Percentiles rank a stretch among this genome's conserved stretches.
Evolutionary conservation across 2,329 filamentous ascomycete species (phyloP).

Genomic region (Podosphaera fusca): DNA sequence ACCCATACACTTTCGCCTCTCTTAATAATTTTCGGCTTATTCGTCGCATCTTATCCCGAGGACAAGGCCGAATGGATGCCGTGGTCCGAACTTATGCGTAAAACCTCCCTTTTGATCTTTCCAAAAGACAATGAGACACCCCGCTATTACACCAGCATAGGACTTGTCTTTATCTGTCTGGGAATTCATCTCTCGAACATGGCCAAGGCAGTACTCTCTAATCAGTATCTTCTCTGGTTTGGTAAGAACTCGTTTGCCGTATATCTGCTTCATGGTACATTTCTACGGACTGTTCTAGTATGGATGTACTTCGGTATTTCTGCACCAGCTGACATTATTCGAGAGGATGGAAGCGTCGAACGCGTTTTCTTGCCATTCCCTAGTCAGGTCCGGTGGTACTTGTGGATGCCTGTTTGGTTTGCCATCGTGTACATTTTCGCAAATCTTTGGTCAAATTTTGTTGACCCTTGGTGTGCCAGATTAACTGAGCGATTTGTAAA

Average conservation of each 20-base stretch:
- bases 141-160: conserved; percentile 26
- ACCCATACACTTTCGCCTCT: conserved; percentile 23
- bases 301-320: conserved; percentile 33
- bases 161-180: conserved; percentile 24
- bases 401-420: conserved; percentile 23
- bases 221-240: conserved; percentile 33
- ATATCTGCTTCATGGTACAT: conserved; percentile 37
- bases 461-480: conserved; percentile 27
- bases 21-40: conserved; percentile 28
- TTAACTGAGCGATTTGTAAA: conserved; percentile 19
- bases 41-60: conserved; percentile 36
- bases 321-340: conserved; percentile 12
- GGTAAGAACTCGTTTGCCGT: conserved; percentile 41
- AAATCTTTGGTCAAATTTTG: conserved; percentile 27
- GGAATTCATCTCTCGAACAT: conserved; percentile 28
- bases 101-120: conserved; percentile 22
- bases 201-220: conserved; percentile 28
- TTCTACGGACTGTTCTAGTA: conserved; percentile 33
- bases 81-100: conserved; percentile 27
- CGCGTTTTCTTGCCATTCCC: conserved; percentile 17
- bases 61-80: conserved; percentile 26
- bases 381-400: conserved; percentile 18
- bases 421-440: conserved; percentile 23
- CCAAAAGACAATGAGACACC: conserved; percentile 24
- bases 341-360: conserved; percentile 17